phyloP scores from a whole-genome alignment of 2,329 filamentous ascomycete species.

The Fusarium robinianum region DNA sequence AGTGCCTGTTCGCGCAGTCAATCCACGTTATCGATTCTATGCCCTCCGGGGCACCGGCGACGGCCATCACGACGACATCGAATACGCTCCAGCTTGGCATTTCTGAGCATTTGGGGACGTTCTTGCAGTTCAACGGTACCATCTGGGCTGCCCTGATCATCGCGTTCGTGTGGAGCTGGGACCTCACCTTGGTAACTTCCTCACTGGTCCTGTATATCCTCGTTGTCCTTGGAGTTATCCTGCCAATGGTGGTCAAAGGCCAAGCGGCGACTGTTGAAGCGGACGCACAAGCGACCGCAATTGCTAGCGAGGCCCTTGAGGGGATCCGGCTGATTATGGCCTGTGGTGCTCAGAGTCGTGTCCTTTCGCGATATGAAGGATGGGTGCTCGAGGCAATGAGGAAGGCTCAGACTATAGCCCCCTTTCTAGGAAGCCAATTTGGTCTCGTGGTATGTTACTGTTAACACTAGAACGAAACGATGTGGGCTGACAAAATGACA shows the following conservation, averaged over 20 bases:
- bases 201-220: conserved; percentile 51
- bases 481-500: conserved; percentile 6
- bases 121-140: conserved; percentile 50
- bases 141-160: conserved; percentile 53
- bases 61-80: conserved; percentile 56
- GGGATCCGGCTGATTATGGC: conserved; percentile 50
- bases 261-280: conserved; percentile 26
- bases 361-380: conserved; percentile 43
- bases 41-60: conserved; percentile 55
- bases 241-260: conserved; percentile 29
- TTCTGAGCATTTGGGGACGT: conserved; percentile 54
- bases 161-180: conserved; percentile 57
- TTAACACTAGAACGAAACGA: too few species aligned
- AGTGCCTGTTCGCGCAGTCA: conserved; percentile 54
- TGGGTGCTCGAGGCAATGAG: conserved; percentile 45
- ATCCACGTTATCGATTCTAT: conserved; percentile 55
- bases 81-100: conserved; percentile 60
- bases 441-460: conserved; percentile 19
- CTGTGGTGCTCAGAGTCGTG: conserved; percentile 47
- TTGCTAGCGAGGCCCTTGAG: conserved; percentile 50
- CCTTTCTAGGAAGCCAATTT: conserved; percentile 21
- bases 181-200: conserved; percentile 56
- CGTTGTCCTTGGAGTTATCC: conserved; percentile 34
- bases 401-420: conserved; percentile 42
- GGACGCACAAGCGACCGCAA: conserved; percentile 44